A percentile compares a stretch with the other conserved stretches of the same genome.
Evolutionary conservation across 75 land plant species (phyloP).

Genomic region (Picea glauca): DNA sequence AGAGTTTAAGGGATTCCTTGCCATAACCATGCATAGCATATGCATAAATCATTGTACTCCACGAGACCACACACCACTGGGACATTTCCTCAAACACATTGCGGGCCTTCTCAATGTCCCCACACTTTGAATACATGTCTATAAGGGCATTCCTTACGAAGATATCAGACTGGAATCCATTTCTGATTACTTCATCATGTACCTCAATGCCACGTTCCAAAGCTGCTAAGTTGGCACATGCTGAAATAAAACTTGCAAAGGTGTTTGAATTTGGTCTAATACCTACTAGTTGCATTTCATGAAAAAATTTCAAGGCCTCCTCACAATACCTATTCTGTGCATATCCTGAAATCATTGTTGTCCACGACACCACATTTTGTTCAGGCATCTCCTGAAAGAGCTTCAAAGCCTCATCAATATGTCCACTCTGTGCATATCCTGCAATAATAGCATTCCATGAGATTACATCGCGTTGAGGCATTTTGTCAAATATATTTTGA

Average conservation of each 20-base stretch:
- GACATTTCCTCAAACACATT: constrained; percentile 12
- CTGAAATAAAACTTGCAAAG: constrained; percentile 8
- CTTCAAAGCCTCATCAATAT: constrained; percentile 8
- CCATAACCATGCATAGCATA: constrained; percentile 18
- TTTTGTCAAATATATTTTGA: constrained; percentile 15
- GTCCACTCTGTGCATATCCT: constrained; percentile 30
- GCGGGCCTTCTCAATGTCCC: constrained; percentile 9
- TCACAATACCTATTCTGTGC: constrained; percentile 20
- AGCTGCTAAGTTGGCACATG: constrained; percentile 13
- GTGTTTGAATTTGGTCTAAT: constrained; percentile 13
- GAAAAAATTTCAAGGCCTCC: constrained; percentile 8
- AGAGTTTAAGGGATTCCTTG: not conserved
- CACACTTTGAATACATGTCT: constrained; percentile 28
- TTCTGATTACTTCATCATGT: constrained; percentile 11
- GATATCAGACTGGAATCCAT: not conserved
- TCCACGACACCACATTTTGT: constrained; percentile 34
- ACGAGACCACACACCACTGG: constrained; percentile 17
- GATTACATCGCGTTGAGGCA: constrained; percentile 17
- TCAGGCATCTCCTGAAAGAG: constrained; percentile 20
- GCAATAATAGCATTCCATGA: constrained; percentile 40
- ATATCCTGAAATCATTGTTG: constrained; percentile 22
- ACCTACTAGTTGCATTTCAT: constrained; percentile 3
- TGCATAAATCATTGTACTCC: constrained; percentile 8
- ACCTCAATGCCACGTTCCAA: constrained; percentile 17
- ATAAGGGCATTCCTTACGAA: constrained; percentile 14